These are phyloP conservation scores for Inonotus obliquus DNA, from an alignment of 1,284 basidiomycete species.

Conservation along the genomic window DNA sequence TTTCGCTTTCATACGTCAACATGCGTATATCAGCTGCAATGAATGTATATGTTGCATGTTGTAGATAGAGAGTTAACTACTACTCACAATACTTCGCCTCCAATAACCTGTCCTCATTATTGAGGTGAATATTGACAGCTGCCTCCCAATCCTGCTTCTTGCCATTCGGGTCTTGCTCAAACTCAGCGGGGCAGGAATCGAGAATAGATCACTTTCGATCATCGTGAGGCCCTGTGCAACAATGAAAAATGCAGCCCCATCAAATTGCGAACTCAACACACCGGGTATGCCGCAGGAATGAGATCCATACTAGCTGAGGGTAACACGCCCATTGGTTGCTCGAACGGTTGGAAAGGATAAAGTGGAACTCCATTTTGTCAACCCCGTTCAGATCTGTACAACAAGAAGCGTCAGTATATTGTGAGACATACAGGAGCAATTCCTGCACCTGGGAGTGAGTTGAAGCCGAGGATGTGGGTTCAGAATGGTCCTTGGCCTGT, in stretches of 20 bases:
- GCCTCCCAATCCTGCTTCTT: conserved; percentile 99
- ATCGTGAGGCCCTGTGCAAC: conserved; percentile 79
- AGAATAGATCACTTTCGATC: conserved; percentile 84
- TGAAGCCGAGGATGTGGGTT: too few relatives aligned
- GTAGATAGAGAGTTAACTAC: not conserved
- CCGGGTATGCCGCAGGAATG: conserved; percentile 82
- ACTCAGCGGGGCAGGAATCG: conserved; percentile 92
- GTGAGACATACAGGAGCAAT: conserved; percentile 7
- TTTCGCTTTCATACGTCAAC: conserved; percentile 82
- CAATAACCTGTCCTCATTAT: conserved; percentile 79
- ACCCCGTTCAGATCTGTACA: conserved; percentile 71
- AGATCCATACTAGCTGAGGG: conserved; percentile 87
- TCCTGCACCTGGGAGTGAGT: too few relatives aligned
- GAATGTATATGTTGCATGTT: not conserved
- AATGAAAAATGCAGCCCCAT: conserved; percentile 4
- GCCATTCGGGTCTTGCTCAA: conserved; percentile 93
- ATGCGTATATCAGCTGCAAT: conserved; percentile 66
- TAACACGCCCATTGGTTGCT: conserved; percentile 98
- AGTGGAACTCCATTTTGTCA: conserved; percentile 78
- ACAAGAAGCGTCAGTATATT: not conserved
- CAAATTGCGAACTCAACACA: conserved; percentile 29
- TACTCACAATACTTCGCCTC: conserved; percentile 74
- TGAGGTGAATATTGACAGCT: conserved; percentile 98
- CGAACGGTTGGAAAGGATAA: conserved; percentile 91
- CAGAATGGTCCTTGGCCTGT: too few relatives aligned